These are phyloP conservation scores for Hypoxylon cercidicola DNA, from an alignment of 495 filamentous ascomycete genomes.

Conservation along the genomic window DNA sequence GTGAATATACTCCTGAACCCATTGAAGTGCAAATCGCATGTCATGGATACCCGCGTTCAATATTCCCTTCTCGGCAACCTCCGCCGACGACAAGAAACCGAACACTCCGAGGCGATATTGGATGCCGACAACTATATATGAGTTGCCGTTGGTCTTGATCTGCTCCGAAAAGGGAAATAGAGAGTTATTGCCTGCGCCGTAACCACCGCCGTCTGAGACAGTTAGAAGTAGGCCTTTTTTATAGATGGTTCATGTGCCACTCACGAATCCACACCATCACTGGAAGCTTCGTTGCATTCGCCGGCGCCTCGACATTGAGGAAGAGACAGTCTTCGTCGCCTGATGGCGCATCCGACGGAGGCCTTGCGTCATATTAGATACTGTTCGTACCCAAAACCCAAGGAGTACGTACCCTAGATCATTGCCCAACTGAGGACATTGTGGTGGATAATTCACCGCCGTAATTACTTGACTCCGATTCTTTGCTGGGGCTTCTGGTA, in stretches of 20 bases:
- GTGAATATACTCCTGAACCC: constrained; percentile 73
- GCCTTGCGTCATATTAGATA: neutral
- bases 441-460: constrained; percentile 32
- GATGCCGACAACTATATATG: constrained; percentile 57
- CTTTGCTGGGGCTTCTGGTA: constrained; percentile 38
- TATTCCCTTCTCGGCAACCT: constrained; percentile 61
- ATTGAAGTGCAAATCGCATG: constrained; percentile 69
- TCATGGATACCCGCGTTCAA: constrained; percentile 72
- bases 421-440: constrained; percentile 36
- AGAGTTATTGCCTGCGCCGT: constrained; percentile 49
- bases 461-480: constrained; percentile 39
- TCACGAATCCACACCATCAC: constrained; percentile 59
- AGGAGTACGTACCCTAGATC: constrained; percentile 10
- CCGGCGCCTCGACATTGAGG: constrained; percentile 54
- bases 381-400: neutral
- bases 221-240: no score
- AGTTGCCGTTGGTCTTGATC: constrained; percentile 59
- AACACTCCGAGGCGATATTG: constrained; percentile 68
- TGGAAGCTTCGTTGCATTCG: constrained; percentile 47
- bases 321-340: constrained; percentile 56
- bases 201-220: constrained; percentile 57
- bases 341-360: constrained; percentile 23
- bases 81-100: constrained; percentile 66
- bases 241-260: constrained; percentile 2
- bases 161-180: constrained; percentile 48